Conservation (phyloP, 2,329 filamentous ascomycete genomes). For the Fusarium nisikadoi region DNA sequence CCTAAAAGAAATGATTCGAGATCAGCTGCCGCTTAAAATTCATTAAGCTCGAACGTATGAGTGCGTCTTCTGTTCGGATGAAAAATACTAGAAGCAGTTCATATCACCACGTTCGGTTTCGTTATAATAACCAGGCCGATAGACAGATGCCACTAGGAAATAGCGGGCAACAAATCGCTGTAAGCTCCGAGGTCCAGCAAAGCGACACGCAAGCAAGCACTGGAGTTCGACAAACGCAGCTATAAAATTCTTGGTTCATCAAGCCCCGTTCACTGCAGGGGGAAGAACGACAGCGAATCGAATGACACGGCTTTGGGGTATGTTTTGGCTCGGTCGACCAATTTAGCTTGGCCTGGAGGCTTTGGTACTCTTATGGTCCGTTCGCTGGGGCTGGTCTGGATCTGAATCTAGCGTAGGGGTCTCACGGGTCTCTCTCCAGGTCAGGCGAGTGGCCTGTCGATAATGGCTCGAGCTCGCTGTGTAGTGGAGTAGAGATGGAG, state of each 20-base stretch:
- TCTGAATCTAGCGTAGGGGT: constrained; percentile 40
- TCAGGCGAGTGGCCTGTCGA: constrained; percentile 31
- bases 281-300: constrained; percentile 30
- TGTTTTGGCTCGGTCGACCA: constrained; percentile 40
- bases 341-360: constrained; percentile 37
- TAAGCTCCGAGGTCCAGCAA: constrained; percentile 1
- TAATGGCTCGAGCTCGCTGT: constrained; percentile 35
- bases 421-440: constrained; percentile 20
- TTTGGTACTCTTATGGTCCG: constrained; percentile 38
- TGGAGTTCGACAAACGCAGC: constrained; percentile 15
- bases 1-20: constrained; percentile 16
- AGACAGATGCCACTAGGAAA: constrained; percentile 9
- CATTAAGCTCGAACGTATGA: background rate
- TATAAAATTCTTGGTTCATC: constrained; percentile 14
- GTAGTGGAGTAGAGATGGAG: constrained; percentile 27
- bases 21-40: background rate
- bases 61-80: constrained; percentile 22
- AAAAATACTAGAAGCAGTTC: constrained; percentile 22
- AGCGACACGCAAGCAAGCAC: constrained; percentile 27
- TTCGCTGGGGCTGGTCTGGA: constrained; percentile 40
- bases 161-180: constrained; percentile 29
- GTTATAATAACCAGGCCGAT: background rate
- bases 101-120: constrained; percentile 16
- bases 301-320: constrained; percentile 38
- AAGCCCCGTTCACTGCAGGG: background rate